These are phyloP conservation scores for Penicillium sp. DNA, from an alignment of 2,329 filamentous ascomycete genomes.

Conservation along the genomic window DNA sequence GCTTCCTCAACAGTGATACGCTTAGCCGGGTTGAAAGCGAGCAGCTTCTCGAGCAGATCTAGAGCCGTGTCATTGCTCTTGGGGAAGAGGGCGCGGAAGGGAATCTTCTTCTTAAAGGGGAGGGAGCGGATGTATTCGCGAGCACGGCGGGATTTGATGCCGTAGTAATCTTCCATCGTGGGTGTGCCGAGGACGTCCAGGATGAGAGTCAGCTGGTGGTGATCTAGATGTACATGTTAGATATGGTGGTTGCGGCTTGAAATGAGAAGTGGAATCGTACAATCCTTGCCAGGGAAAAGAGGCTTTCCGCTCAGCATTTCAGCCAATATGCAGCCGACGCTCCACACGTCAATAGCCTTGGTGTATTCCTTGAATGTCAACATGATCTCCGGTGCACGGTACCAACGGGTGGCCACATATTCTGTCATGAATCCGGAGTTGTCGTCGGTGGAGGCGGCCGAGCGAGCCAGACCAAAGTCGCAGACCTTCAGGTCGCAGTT, in stretches of 20 bases:
- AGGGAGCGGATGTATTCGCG: conserved; percentile 97
- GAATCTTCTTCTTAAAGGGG: conserved; percentile 99
- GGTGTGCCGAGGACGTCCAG: conserved; percentile 95
- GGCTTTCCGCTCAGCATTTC: conserved; percentile 99
- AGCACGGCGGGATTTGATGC: conserved; percentile 96
- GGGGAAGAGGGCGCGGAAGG: conserved; percentile 93
- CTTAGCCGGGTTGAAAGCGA: conserved; percentile 98
- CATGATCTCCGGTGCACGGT: conserved; percentile 99
- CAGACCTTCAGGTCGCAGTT: conserved; percentile 99
- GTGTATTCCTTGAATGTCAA: conserved; percentile 99
- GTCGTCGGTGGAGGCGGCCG: conserved; percentile 94
- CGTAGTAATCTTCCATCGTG: conserved; percentile 99
- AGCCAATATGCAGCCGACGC: conserved; percentile 93
- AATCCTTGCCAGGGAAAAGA: conserved; percentile 96
- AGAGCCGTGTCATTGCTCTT: conserved; percentile 98
- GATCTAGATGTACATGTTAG: conserved; percentile 57
- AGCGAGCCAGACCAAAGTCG: conserved; percentile 94
- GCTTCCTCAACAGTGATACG: conserved; percentile 97
- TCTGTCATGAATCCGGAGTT: conserved; percentile 99
- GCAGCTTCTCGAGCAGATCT: conserved; percentile 88
- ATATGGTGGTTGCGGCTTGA: background rate
- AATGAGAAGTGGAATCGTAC: conserved; percentile 51
- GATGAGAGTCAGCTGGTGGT: conserved; percentile 96
- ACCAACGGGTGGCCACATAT: conserved; percentile 99
- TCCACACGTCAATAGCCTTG: conserved; percentile 99